Evolutionary conservation across 1,284 basidiomycete genomes (phyloP).

Genomic region (Cerioporus squamosus): DNA sequence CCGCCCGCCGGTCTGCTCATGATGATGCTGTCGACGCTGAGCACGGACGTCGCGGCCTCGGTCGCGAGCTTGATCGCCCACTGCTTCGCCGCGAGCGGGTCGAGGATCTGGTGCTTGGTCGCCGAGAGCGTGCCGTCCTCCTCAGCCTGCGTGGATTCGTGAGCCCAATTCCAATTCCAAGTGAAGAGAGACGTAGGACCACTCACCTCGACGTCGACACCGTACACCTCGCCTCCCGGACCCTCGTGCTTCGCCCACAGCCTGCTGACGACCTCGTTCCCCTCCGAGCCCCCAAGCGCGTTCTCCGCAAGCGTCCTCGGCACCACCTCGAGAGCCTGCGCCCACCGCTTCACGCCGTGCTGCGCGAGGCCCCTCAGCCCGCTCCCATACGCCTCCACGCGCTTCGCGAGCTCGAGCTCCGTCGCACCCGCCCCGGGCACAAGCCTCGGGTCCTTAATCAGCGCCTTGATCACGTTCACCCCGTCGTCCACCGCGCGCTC

Average conservation of each 20-base stretch:
- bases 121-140: constrained; percentile 75
- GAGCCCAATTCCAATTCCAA: background rate
- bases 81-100: constrained; percentile 86
- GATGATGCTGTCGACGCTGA: constrained; percentile 97
- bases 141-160: constrained; percentile 58
- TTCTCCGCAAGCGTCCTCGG: constrained; percentile 96
- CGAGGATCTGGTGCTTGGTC: constrained; percentile 70
- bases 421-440: constrained; percentile 95
- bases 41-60: constrained; percentile 92
- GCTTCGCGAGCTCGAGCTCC: constrained; percentile 89
- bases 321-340: constrained; percentile 89
- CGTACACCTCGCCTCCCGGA: constrained; percentile 73
- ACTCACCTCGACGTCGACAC: constrained; percentile 91
- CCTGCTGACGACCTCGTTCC: constrained; percentile 89
- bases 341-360: constrained; percentile 93
- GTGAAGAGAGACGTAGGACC: background rate
- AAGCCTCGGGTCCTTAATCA: constrained; percentile 89
- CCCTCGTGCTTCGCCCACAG: constrained; percentile 91
- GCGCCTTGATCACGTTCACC: constrained; percentile 93
- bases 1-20: constrained; percentile 94
- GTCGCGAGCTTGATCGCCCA: constrained; percentile 92
- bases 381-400: constrained; percentile 87
- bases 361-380: constrained; percentile 92
- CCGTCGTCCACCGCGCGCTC: constrained; percentile 96
- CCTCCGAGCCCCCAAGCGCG: constrained; percentile 87